phyloP scores from a whole-genome alignment of 1,284 basidiomycete species.

The Rhodotorula sp. region DNA sequence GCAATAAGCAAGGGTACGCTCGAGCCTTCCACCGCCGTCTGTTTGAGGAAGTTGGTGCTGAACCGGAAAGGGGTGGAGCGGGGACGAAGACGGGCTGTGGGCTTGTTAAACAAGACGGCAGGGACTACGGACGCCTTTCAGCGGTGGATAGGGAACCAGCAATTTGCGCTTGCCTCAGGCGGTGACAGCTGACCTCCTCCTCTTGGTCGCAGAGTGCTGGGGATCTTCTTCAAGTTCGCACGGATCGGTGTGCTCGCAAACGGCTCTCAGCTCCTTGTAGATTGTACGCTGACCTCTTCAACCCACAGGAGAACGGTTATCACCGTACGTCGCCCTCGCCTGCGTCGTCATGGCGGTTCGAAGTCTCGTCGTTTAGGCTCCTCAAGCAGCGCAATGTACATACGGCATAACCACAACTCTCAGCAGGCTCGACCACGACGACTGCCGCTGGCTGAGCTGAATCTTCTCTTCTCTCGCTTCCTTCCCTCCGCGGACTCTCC shows the following conservation, averaged over 20 bases:
- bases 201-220: conserved; percentile 65
- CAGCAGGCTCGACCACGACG: background rate
- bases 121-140: too few relatives aligned
- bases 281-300: background rate
- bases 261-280: background rate
- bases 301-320: conserved; percentile 70
- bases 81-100: too few relatives aligned
- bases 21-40: too few relatives aligned
- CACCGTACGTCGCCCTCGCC: conserved; percentile 76
- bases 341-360: conserved; percentile 76
- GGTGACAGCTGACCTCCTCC: background rate
- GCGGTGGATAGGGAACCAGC: too few relatives aligned
- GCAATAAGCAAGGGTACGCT: conserved; percentile 88
- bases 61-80: background rate
- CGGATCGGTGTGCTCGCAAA: conserved; percentile 67
- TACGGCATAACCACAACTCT: background rate
- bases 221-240: conserved; percentile 89
- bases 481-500: background rate
- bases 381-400: background rate
- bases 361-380: conserved; percentile 51
- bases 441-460: background rate
- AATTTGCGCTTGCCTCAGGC: too few relatives aligned
- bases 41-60: background rate
- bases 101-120: background rate
- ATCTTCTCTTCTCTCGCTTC: background rate